phyloP scores from a whole-genome alignment of 2,329 filamentous ascomycete genomes.

The Pseudonectria buxi region DNA sequence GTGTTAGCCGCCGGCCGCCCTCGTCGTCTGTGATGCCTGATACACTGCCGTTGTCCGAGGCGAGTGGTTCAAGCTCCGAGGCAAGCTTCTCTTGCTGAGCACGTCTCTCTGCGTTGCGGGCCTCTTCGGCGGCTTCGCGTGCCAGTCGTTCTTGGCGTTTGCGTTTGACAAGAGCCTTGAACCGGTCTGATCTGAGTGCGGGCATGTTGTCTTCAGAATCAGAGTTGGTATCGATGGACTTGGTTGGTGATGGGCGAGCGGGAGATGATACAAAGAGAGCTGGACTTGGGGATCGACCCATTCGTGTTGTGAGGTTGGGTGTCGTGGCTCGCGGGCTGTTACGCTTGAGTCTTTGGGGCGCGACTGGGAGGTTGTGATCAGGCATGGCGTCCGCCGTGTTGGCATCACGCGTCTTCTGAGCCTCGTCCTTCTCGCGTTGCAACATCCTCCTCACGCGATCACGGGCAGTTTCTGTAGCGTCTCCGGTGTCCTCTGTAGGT shows the following conservation, averaged over 20 bases:
- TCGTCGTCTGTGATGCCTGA: constrained; percentile 56
- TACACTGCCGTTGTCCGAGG: constrained; percentile 33
- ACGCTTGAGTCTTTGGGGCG: constrained; percentile 34
- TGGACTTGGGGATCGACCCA: constrained; percentile 28
- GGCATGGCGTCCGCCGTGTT: constrained; percentile 27
- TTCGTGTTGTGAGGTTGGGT: constrained; percentile 12
- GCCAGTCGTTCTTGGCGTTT: constrained; percentile 67
- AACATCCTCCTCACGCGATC: constrained; percentile 40
- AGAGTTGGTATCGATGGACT: constrained; percentile 26
- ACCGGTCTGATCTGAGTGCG: constrained; percentile 47
- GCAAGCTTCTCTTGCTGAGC: constrained; percentile 30
- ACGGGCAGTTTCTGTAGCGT: constrained; percentile 27
- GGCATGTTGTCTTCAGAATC: constrained; percentile 44
- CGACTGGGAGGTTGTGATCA: constrained; percentile 34
- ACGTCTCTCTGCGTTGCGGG: constrained; percentile 38
- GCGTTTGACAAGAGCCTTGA: constrained; percentile 64
- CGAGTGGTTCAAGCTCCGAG: constrained; percentile 29
- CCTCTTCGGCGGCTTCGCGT: constrained; percentile 54
- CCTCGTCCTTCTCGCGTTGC: constrained; percentile 21
- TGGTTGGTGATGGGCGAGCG: constrained; percentile 25
- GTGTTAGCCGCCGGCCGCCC: constrained; percentile 59
- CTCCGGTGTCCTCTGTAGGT: constrained; percentile 8
- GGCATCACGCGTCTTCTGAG: constrained; percentile 21
- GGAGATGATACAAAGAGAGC: constrained; percentile 54
- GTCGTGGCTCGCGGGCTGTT: constrained; percentile 28